A percentile compares a stretch with the other conserved stretches of the same genome.
phyloP scores from a whole-genome alignment of 2,329 filamentous ascomycete species.

The Fusarium sp. region DNA sequence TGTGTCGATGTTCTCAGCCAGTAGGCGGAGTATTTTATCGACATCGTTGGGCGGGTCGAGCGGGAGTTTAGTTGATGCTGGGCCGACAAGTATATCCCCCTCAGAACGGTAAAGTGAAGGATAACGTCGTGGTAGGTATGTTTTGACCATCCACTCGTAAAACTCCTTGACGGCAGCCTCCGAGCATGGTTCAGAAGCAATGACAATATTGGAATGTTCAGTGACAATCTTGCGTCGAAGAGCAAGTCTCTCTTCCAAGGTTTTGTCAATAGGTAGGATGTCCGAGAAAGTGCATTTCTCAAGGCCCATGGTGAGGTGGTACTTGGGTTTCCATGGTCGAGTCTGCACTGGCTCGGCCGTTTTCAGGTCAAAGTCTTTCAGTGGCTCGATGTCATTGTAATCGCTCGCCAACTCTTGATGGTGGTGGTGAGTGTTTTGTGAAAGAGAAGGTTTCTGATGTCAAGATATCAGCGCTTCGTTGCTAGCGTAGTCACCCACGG shows the following conservation, averaged over 20 bases:
- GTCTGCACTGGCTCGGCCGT: neutral
- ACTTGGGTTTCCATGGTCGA: neutral
- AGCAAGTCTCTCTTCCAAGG: neutral
- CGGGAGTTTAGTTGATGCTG: neutral
- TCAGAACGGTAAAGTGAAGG: neutral
- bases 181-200: neutral
- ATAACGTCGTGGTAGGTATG: neutral
- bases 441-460: neutral
- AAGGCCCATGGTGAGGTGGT: neutral
- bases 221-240: neutral
- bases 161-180: neutral
- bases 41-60: neutral
- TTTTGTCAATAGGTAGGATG: neutral
- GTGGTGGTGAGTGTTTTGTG: neutral
- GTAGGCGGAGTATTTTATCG: rapidly evolving
- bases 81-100: neutral
- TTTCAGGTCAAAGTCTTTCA: neutral
- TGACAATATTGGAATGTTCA: neutral
- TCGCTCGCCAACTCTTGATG: neutral
- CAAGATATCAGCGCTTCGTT: neutral
- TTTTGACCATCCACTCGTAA: neutral
- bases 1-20: neutral
- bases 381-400: neutral
- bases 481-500: no score
- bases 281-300: neutral